phyloP scores from a whole-genome alignment of 2,329 filamentous ascomycete species.

The Zymoseptoria ardabiliae region DNA sequence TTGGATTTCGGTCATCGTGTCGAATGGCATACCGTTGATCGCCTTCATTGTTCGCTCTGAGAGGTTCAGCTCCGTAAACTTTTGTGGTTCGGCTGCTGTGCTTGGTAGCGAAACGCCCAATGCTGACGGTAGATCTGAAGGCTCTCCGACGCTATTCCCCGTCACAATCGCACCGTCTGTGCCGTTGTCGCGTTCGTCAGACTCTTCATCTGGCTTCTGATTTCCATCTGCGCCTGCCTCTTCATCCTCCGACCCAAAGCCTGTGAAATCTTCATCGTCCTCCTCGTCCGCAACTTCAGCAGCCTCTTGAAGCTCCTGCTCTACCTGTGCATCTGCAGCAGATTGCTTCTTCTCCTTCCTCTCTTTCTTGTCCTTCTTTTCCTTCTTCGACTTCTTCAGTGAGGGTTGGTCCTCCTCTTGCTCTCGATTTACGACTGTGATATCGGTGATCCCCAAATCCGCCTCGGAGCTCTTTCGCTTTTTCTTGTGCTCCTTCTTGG shows the following conservation, averaged over 20 bases:
- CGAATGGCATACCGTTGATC: slow-evolving; percentile 85
- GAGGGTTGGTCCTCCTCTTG: slow-evolving; percentile 15
- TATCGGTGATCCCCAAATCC: slow-evolving; percentile 8
- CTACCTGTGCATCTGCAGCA: slow-evolving; percentile 22
- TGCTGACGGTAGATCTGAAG: slow-evolving; percentile 47
- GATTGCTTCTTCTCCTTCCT: slow-evolving; percentile 2
- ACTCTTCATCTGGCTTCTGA: slow-evolving; percentile 27
- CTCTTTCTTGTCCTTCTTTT: slow-evolving; percentile 13
- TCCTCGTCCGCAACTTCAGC: slow-evolving; percentile 26
- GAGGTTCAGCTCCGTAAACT: slow-evolving; percentile 75
- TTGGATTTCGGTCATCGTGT: slow-evolving; percentile 94
- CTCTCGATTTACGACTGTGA: slow-evolving; percentile 7
- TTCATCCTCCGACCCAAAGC: slow-evolving; percentile 21
- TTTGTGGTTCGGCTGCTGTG: slow-evolving; percentile 55
- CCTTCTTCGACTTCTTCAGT: slow-evolving; percentile 21
- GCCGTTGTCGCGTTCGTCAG: slow-evolving; percentile 18
- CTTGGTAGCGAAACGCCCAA: slow-evolving; percentile 52
- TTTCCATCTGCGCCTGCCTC: slow-evolving; percentile 29
- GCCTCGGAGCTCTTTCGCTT: slow-evolving; percentile 23
- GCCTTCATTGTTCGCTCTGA: slow-evolving; percentile 84
- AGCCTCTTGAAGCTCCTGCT: slow-evolving; percentile 23
- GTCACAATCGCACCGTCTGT: neutral
- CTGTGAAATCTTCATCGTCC: slow-evolving; percentile 14
- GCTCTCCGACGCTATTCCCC: slow-evolving; percentile 25
- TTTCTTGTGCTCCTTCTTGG: slow-evolving; percentile 28